Base-by-base conservation (phyloP, 371 early-diverging fungal species). In the Blakeslea trispora region DNA sequence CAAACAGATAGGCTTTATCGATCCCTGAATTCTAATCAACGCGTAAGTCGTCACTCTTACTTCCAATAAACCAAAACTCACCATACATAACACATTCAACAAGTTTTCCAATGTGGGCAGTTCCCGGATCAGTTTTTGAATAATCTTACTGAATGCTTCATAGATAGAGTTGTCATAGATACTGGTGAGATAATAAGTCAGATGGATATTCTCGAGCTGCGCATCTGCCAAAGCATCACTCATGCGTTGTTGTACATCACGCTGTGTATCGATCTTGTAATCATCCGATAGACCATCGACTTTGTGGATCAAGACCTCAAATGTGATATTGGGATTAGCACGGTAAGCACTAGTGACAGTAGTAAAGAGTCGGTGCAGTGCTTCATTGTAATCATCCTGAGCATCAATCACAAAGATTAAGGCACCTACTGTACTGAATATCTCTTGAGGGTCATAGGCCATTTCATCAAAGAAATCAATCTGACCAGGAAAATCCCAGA, bases 261-360 rank as follows among this genome's bases (percentile, higher is more conserved):
- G 81, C 71, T 92, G 92, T 39, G 91, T 95, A 66, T 97, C 96
- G 72, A 92, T 87, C 71, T 92, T 93, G 75, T 89, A 88, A 54
- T 97, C 98, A 57, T 96, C 96, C 1, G 91, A 90, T 52, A 97
- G 74, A 18, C 95, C 96, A 68, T 97, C 98, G 15, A 96, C 93
- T 75, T 97, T 97, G 76, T 97, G 95, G 50, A 97, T 87, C 59
- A 97, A 88, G 4, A 97, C 90, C 68, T 97, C 95, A 72, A 93
- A 94, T 0, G 86, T 84, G 14, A 97, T 88, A 57, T 82, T 81
- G 45, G 85, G 86, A 67, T 97, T 97, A 43, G 87, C 85, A 32
- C 83, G 66, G 60, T 89, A 84, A 1, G 95, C 95, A 13, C 76
- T 79, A 1, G 86, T 85, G 9, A 97, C 85, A 0, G 91, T 91